phyloP scores from a whole-genome alignment of 2,329 filamentous ascomycete species.

The Rhynchosporium secalis region DNA sequence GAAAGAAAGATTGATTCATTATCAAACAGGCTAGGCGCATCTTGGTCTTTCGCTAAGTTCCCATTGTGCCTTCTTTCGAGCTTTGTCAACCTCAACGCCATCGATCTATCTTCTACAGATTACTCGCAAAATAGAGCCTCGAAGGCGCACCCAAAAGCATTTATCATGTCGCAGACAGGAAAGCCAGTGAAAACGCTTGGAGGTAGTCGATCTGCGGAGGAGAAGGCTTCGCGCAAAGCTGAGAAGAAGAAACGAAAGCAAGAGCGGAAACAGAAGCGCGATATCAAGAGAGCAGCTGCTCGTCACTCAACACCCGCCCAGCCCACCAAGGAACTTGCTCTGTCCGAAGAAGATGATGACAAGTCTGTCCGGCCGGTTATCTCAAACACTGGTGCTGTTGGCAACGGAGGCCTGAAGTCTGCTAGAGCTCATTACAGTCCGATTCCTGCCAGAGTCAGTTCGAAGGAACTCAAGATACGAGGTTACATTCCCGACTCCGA shows the following conservation, averaged over 20 bases:
- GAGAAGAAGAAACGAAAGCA: conserved; percentile 4
- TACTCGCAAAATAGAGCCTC: no score
- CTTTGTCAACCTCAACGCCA: no score
- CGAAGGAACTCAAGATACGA: neutral
- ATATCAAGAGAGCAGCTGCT: neutral
- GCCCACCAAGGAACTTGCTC: neutral
- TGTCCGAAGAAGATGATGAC: neutral
- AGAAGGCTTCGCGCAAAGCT: neutral
- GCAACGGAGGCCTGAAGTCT: neutral
- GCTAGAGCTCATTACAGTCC: conserved; percentile 2
- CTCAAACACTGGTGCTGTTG: neutral
- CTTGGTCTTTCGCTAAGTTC: no score
- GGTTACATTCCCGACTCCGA: neutral
- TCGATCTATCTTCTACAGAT: no score
- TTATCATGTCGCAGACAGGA: neutral
- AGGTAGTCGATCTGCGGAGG: neutral
- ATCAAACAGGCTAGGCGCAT: no score
- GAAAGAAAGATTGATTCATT: no score
- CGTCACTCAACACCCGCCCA: neutral
- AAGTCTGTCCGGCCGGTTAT: neutral
- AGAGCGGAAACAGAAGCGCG: neutral
- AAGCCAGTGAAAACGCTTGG: neutral
- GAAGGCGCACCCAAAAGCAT: neutral
- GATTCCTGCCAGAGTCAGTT: neutral
- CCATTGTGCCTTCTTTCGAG: no score